phyloP scores from a whole-genome alignment of 1,139 yeast species.

The Scheffersomyces cryptocercus region DNA sequence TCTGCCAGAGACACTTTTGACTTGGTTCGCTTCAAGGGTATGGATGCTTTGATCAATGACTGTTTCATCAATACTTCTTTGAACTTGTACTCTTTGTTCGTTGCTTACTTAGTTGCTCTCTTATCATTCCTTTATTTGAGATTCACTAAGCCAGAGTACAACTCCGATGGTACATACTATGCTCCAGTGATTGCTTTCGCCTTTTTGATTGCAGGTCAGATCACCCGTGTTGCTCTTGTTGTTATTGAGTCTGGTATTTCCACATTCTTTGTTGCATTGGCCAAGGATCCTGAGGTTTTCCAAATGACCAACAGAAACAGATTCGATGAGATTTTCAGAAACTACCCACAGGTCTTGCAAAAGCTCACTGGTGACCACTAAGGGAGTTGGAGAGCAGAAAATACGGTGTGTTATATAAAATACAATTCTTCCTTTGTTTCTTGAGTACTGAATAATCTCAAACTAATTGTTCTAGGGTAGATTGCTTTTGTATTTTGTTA shows the following conservation, averaged over 20 bases:
- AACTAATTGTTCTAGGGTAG: too few relatives aligned
- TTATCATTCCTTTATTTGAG: slow-evolving; percentile 71
- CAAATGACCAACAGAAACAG: slow-evolving; percentile 73
- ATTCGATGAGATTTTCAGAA: slow-evolving; percentile 68
- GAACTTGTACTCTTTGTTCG: slow-evolving; percentile 68
- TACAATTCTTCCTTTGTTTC: too few relatives aligned
- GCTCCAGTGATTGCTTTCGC: slow-evolving; percentile 80
- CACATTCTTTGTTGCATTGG: slow-evolving; percentile 83
- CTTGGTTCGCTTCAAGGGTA: slow-evolving; percentile 74
- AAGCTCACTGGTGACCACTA: slow-evolving; percentile 45
- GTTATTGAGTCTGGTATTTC: slow-evolving; percentile 82
- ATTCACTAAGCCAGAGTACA: slow-evolving; percentile 73
- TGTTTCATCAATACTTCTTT: slow-evolving; percentile 77
- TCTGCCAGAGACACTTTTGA: slow-evolving; percentile 86
- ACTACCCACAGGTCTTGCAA: slow-evolving; percentile 74
- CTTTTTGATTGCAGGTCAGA: slow-evolving; percentile 75
- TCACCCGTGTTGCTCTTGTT: slow-evolving; percentile 69
- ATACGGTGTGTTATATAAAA: too few relatives aligned
- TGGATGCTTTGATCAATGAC: slow-evolving; percentile 86
- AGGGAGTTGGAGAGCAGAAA: not conserved
- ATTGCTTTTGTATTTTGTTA: not conserved
- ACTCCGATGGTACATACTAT: slow-evolving; percentile 62
- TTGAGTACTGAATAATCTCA: too few relatives aligned
- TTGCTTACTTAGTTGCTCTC: slow-evolving; percentile 68
- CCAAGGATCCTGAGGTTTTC: slow-evolving; percentile 85